Percentiles rank a stretch among this genome's conserved stretches.
These are phyloP conservation scores for Trichoderma atrobrunneum DNA, from an alignment of 2,329 filamentous ascomycete genomes.

Conservation along the genomic window DNA sequence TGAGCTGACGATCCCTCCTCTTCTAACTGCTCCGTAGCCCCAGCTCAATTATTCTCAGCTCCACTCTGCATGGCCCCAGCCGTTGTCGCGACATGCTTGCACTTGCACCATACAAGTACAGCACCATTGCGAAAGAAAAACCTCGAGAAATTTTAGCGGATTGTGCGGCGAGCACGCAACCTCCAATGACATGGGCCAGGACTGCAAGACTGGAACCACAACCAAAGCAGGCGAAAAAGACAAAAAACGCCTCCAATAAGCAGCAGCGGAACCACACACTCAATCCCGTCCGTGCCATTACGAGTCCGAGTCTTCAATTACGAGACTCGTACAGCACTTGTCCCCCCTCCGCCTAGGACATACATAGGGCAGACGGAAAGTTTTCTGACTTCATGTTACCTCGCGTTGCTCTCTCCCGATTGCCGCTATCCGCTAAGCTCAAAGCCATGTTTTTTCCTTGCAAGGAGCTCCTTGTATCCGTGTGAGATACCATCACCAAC, in stretches of 20 bases:
- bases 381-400: not conserved
- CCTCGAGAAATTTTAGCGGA: not conserved
- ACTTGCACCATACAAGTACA: not conserved
- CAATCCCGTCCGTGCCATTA: not conserved
- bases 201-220: not conserved
- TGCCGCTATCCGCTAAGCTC: not conserved
- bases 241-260: not conserved
- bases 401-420: not conserved
- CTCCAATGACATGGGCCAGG: not conserved
- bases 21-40: not conserved
- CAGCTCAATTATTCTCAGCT: conserved; percentile 5
- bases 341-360: not conserved
- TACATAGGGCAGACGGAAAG: not conserved
- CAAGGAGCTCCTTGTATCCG: conserved; percentile 1
- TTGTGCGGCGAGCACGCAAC: conserved; percentile 12
- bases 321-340: not conserved
- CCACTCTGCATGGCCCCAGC: not conserved
- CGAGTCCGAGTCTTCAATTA: not conserved
- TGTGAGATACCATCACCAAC: not conserved
- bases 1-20: conserved; percentile 15
- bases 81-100: not conserved
- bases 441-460: not conserved
- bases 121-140: not conserved
- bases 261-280: not conserved
- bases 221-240: not conserved